Evolutionary conservation across 2,329 filamentous ascomycete genomes (phyloP).

Genomic region (Cladobotryum mycophilum): DNA sequence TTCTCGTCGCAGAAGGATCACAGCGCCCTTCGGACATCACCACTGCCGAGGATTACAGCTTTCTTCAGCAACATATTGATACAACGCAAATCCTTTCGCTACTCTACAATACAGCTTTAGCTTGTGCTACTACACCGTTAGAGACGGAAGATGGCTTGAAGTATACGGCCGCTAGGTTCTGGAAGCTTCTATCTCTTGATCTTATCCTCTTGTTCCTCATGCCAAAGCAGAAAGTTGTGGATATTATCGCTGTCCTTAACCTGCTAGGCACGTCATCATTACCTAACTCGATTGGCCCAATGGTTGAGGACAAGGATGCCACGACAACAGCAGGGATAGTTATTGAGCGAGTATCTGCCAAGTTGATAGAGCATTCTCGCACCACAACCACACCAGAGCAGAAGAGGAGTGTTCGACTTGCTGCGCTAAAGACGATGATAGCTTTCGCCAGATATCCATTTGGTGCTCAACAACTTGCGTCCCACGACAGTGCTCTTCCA

Average conservation of each 20-base stretch:
- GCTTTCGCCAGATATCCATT: conserved; percentile 57
- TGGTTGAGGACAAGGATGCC: conserved; percentile 40
- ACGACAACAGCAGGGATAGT: conserved; percentile 40
- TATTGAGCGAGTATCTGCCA: conserved; percentile 57
- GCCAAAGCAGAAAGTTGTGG: conserved; percentile 55
- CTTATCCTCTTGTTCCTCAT: conserved; percentile 63
- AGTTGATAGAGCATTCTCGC: conserved; percentile 52
- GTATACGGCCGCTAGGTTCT: conserved; percentile 46
- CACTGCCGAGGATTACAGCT: conserved; percentile 30
- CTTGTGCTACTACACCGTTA: conserved; percentile 41
- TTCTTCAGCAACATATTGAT: conserved; percentile 51
- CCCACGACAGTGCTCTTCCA: conserved; percentile 63
- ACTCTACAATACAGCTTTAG: conserved; percentile 57
- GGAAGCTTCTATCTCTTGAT: conserved; percentile 60
- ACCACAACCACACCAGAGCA: conserved; percentile 29
- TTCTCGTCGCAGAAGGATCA: conserved; percentile 51
- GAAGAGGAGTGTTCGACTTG: conserved; percentile 38
- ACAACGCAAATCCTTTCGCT: conserved; percentile 58
- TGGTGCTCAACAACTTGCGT: conserved; percentile 59
- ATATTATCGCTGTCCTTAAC: conserved; percentile 58
- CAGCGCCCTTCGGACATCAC: conserved; percentile 42
- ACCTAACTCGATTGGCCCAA: conserved; percentile 59
- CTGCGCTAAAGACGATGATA: conserved; percentile 48
- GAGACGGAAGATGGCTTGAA: conserved; percentile 25
- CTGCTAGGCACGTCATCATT: conserved; percentile 63